A percentile compares a stretch with the other conserved stretches of the same genome.
Conservation (phyloP, 768 basidiomycete species). For the Lactarius vividus region DNA sequence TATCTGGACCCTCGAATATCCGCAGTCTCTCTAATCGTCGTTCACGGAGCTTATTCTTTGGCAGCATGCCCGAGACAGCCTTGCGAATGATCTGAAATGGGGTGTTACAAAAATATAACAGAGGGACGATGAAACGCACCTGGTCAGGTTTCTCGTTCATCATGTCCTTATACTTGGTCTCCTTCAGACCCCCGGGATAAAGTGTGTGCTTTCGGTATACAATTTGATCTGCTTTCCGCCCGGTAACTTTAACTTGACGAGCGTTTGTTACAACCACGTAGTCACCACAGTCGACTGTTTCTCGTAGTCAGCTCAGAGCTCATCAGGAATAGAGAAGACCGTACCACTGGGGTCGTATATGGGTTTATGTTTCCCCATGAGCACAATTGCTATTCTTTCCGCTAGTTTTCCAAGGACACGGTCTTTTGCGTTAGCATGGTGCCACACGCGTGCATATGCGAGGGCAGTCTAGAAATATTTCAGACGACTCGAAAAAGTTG, state of each 20-base stretch:
- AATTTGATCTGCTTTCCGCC: constrained; percentile 83
- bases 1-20: constrained; percentile 78
- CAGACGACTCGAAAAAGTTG: background rate
- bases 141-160: constrained; percentile 85
- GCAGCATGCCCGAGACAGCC: constrained; percentile 97
- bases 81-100: constrained; percentile 82
- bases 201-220: constrained; percentile 88
- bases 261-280: constrained; percentile 96
- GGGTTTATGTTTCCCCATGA: constrained; percentile 99
- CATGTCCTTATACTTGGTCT: constrained; percentile 82
- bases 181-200: constrained; percentile 91
- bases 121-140: constrained; percentile 41
- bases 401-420: constrained; percentile 94
- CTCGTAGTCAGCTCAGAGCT: background rate
- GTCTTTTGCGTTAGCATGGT: constrained; percentile 88
- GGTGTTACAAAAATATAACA: constrained; percentile 6
- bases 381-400: constrained; percentile 86
- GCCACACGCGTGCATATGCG: constrained; percentile 95
- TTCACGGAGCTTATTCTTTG: constrained; percentile 94
- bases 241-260: constrained; percentile 77
- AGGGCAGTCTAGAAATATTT: constrained; percentile 70
- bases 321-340: constrained; percentile 31
- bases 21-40: constrained; percentile 83
- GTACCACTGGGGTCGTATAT: constrained; percentile 89
- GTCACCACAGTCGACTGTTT: constrained; percentile 91